Conservation (phyloP, 306 rosid genomes). For the Vachellia collinsii region DNA sequence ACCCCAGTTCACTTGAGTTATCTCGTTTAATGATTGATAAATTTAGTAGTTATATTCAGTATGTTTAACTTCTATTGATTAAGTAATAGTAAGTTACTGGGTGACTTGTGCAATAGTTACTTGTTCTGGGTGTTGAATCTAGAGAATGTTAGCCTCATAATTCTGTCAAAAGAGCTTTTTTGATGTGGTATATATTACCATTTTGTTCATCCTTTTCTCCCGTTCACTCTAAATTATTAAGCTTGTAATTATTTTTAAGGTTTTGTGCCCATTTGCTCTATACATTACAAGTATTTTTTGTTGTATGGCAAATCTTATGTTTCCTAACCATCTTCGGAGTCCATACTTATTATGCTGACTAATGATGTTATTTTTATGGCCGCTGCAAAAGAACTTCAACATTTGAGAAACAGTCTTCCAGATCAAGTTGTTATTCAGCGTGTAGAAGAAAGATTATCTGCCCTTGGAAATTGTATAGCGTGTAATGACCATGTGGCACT, state of each 20-base stretch:
- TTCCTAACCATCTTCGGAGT: neutral
- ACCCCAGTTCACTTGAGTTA: neutral
- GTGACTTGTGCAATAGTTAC: neutral
- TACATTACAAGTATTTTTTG: neutral
- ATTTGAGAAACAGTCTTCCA: constrained; percentile 91
- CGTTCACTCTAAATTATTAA: neutral
- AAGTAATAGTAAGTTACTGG: neutral
- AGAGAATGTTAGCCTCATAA: neutral
- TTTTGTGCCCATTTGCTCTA: neutral
- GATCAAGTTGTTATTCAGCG: constrained; percentile 93
- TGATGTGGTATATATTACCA: neutral
- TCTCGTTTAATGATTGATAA: constrained; percentile 3
- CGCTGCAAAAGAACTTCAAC: constrained; percentile 78
- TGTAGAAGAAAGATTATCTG: constrained; percentile 84
- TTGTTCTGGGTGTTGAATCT: neutral
- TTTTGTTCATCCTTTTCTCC: neutral
- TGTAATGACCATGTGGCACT: constrained; percentile 98
- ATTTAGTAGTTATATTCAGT: neutral
- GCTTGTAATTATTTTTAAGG: too few relatives aligned
- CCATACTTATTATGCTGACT: constrained; percentile 4
- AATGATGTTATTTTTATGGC: constrained; percentile 21
- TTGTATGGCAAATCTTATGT: neutral
- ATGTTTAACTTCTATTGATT: neutral
- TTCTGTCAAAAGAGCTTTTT: neutral
- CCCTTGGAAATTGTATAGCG: constrained; percentile 90